Evolutionary conservation across 2,329 filamentous ascomycete genomes (phyloP), one percentile per base, ranked within the genome.

Genomic region (Fusarium heterosporum): DNA sequence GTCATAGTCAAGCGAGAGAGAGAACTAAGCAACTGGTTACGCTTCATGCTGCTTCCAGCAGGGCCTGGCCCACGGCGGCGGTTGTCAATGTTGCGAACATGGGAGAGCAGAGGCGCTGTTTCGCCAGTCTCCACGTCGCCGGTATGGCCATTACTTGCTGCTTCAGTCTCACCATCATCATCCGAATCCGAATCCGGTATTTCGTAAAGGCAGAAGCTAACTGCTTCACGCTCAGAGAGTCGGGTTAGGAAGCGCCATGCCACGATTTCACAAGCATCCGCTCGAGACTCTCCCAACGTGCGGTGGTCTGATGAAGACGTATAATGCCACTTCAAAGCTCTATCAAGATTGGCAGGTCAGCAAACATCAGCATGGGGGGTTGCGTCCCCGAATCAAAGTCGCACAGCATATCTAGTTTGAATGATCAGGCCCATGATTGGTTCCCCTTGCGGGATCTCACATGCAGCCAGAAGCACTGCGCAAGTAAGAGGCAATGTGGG

Each of bases 181-280:
- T 78, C 73, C 10, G 72, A 68, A 29, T 78, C 73, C 10, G 72
- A 68, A 51, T 81, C 80, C 3, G 90, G 89, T 42, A 94, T 86
- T 75, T 94, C 91, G 68, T 89, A 90, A 32, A 93, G 84, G 55
- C 92, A 90, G 71, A 84, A 92, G 55, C 93, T 88, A 26, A 95
- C 89, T 10, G 89, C 89, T 71, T 94, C 91, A 25, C 87, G 82
- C 73, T 93, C 90, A 3, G 89, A 89, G 30, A 93, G 80, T 54
- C 87, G 87, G 16, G 87, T 88, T 34, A 94, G 81, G 70, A 93
- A 93, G 38, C 91, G 86, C 90, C 91, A 93, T 36, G 92, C 92
- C 14, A 93, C 90, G 63, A 93, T 91, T 79, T 95, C 92, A 73
- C 91, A 94, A 28, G 90, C 91, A 73, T 88, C 87, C 19, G 90